Base-by-base conservation (phyloP, 108 stramenopile genomes). In the Seminavis robusta region DNA sequence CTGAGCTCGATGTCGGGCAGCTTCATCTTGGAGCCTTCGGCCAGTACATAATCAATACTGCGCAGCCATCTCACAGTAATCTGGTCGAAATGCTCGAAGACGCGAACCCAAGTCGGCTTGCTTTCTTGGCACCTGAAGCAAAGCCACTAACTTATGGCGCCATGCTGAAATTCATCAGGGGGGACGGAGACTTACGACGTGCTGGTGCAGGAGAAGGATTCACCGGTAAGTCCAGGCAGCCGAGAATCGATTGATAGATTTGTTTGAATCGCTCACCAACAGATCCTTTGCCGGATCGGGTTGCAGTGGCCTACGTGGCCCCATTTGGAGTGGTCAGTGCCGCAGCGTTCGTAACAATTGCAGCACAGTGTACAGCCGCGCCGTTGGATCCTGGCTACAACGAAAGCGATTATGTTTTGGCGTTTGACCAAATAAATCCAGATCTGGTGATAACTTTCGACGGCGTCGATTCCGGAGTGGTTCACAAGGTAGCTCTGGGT, bases 341-440 rank as follows among this genome's bases (percentile, higher is more conserved):
- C 5, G 34, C 31, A 29, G 42, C 56, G 17, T 57, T 57, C 28
- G 16, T 57, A 10, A 20, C 43, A 0, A 45, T 57, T 29, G 42
- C 56, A 11, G 13, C 29, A 2, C 43, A 43, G 51, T 63, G 34
- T 24, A 42, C 30, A n/a, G 51, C 52, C 25, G 43, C 43, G 17
- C 63, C 63, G 19, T 34, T 65, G 28, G 45, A 43, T 24, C 63
- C 54, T 9, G 23, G 43, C 8, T 32, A 15, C 27, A 45, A 25
- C 17, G 13, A 9, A 7, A 11, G 5, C 19, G 55, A 65, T 26
- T 42, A 30, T 24, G 42, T 33, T 24, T 21, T 3, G 0, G 56
- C 56, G 1, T 57, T 57, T 32, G 41, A 42, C 24, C 56, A 57
- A 25, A 26, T 57, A 11, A 24, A 21, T 16, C 56, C 56, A 33